phyloP scores from a whole-genome alignment of 441 rosid species.

The Croton setiger region DNA sequence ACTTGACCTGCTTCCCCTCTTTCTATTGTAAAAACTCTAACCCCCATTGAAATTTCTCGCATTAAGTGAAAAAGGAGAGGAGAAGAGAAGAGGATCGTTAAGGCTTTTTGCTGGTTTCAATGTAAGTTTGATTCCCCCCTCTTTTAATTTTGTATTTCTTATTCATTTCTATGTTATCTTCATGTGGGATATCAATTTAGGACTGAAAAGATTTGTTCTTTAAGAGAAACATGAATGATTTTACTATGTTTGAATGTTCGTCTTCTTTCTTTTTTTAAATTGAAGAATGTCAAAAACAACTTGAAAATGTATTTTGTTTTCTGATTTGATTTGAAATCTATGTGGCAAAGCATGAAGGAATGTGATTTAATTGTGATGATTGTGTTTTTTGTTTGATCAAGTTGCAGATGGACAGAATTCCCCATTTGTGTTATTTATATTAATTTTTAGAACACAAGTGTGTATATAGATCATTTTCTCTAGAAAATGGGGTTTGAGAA shows the following conservation, averaged over 20 bases:
- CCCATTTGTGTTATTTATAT: constrained; percentile 12
- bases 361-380: constrained; percentile 9
- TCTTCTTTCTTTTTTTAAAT: no score
- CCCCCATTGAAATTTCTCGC: neutral
- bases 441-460: constrained; percentile 12
- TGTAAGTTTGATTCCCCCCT: constrained; percentile 28
- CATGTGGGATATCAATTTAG: no score
- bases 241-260: no score
- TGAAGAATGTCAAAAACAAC: no score
- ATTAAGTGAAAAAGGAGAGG: neutral
- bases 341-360: neutral
- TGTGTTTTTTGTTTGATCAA: constrained; percentile 2
- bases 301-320: neutral
- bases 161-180: no score
- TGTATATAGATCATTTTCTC: constrained; percentile 9
- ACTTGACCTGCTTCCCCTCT: neutral
- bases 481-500: constrained; percentile 60
- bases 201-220: no score
- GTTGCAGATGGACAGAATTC: constrained; percentile 30
- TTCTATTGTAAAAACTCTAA: neutral
- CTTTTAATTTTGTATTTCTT: neutral
- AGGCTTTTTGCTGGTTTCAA: constrained; percentile 3
- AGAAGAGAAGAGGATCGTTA: constrained; percentile 11
- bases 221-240: neutral
- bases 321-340: neutral